These are phyloP conservation scores for Fraxinus xanthoxyloides DNA, from an alignment of 305 asterid genomes.

Conservation along the genomic window DNA sequence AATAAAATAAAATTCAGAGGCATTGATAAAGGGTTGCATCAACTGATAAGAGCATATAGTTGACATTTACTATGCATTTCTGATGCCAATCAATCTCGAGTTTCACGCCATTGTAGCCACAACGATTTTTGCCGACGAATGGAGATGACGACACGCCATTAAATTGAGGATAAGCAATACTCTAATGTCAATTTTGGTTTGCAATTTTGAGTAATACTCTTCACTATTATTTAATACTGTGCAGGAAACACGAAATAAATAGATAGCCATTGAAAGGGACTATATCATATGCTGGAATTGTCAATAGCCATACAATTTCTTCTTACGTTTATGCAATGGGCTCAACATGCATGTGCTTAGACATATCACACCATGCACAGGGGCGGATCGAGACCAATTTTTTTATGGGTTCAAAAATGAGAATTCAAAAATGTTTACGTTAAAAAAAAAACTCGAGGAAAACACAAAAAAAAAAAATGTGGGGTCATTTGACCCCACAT, in stretches of 20 bases:
- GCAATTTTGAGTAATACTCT: not conserved
- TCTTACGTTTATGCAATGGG: not conserved
- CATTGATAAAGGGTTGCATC: not conserved
- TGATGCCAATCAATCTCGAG: slow-evolving; percentile 3
- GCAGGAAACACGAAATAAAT: slow-evolving; percentile 26
- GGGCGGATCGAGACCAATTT: too few species aligned
- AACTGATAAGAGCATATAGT: not conserved
- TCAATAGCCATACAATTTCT: slow-evolving; percentile 23
- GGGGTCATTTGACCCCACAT: too few species aligned
- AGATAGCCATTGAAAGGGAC: slow-evolving; percentile 40
- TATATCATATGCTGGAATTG: slow-evolving; percentile 14
- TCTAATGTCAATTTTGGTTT: not conserved
- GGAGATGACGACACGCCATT: slow-evolving; percentile 50
- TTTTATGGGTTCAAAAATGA: too few species aligned
- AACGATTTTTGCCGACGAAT: slow-evolving; percentile 45
- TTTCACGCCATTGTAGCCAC: slow-evolving; percentile 27
- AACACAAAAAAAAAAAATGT: too few species aligned
- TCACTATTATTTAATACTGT: not conserved
- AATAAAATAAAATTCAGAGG: not conserved
- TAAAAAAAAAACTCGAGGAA: too few species aligned
- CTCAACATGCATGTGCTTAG: not conserved
- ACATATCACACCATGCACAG: not conserved
- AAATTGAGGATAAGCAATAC: slow-evolving; percentile 36
- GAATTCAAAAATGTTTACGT: too few species aligned
- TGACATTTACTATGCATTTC: not conserved